These are phyloP conservation scores for Microcyclospora tardicrescens DNA, from an alignment of 2,329 filamentous ascomycete genomes.

Conservation along the genomic window DNA sequence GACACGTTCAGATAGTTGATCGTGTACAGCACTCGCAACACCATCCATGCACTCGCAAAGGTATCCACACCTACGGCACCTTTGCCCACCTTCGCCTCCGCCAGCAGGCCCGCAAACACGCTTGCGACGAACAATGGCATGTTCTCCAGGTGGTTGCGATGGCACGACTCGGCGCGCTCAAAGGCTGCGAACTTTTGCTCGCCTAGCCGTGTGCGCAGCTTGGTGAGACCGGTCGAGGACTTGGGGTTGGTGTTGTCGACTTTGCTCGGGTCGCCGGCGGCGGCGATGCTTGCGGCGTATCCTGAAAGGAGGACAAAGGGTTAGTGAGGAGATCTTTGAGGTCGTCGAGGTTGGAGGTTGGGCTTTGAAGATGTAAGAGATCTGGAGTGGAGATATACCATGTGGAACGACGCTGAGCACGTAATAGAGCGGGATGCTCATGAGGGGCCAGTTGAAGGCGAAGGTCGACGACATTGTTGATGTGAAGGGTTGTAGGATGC, in stretches of 20 bases:
- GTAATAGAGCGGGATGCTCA: conserved; percentile 34
- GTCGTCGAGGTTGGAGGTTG: too few relatives aligned
- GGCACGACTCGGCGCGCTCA: conserved; percentile 33
- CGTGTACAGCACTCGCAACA: conserved; percentile 26
- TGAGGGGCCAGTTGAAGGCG: conserved; percentile 18
- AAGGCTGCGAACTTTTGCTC: conserved; percentile 27
- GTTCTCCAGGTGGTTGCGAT: conserved; percentile 35
- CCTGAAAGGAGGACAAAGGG: too few relatives aligned
- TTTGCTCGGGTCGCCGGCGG: conserved; percentile 22
- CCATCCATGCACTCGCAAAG: conserved; percentile 26
- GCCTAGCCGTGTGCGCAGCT: conserved; percentile 26
- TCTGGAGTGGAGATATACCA: not conserved
- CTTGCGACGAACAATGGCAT: conserved; percentile 33
- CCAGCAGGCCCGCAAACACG: conserved; percentile 31
- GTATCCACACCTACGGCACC: conserved; percentile 20
- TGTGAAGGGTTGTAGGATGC: too few relatives aligned
- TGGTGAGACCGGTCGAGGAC: conserved; percentile 21
- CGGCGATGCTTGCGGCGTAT: conserved; percentile 25
- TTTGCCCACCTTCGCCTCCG: conserved; percentile 15
- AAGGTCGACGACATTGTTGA: too few relatives aligned
- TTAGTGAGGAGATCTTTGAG: too few relatives aligned
- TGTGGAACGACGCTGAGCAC: conserved; percentile 31
- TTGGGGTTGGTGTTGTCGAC: conserved; percentile 35
- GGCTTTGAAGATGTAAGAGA: too few relatives aligned
- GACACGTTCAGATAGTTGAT: conserved; percentile 22